Evolutionary conservation across 129 eudicot species (phyloP), one percentile per base, ranked within the genome.

Genomic region (Calendula officinalis): DNA sequence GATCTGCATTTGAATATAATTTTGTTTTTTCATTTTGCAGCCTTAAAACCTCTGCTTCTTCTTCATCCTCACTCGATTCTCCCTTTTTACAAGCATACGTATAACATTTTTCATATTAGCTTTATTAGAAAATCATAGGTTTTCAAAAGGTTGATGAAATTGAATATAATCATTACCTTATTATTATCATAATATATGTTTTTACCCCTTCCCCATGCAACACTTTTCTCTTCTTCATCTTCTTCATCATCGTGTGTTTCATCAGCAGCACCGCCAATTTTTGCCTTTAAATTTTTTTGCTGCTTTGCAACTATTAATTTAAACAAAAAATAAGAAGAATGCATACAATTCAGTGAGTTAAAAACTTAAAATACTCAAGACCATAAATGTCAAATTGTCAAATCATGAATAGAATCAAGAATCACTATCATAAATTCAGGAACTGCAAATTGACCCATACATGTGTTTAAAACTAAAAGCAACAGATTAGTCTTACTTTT

Each of bases 11-110:
- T 22, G 94, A 78, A 61, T 80, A 77, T 54, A 67, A 37, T 61
- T 69, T 70, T 55, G 80, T 72, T 65, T 64, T 81, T 47, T 82
- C 80, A 36, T 64, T 81, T 79, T 80, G 94, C 77, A 84, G 67
- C 77, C 83, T 81, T 82, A 74, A 17, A 41, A 80, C 96, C 75
- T 87, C 98, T 39, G 56, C 82, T 22, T 22, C 30, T 62, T 91
- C 96, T 60, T 78, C 88, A 60, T 81, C 95, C 52, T 83, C 95
- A 74, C 88, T 72, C 71, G 86, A 80, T 66, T 88, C 83, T 9
- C 74, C 70, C 89, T 89, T 70, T 13, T 45, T 6, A 61, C 7
- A 22, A 22, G 2, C 30, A 22, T 22, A 22, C 30, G 30, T 22
- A 22, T 22, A 22, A 22, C 30, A 22, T 22, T 22, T 22, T 22